These are phyloP conservation scores for Chalciporus pseudorubinellus DNA, from an alignment of 768 basidiomycete genomes.

Conservation along the genomic window DNA sequence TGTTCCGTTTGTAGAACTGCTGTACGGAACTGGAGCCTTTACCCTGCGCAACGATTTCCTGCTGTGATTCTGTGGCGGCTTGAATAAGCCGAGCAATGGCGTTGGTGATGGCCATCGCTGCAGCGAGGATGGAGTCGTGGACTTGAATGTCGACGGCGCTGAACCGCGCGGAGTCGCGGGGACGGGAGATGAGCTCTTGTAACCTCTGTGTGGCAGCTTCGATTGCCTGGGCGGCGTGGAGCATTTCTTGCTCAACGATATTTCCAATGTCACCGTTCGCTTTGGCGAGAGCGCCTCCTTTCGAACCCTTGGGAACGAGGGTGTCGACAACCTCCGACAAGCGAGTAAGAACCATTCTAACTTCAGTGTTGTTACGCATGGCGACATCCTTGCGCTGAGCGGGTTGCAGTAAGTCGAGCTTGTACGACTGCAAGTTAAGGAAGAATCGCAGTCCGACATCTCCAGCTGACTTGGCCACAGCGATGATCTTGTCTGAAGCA, in stretches of 20 bases:
- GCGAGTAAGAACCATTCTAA: constrained; percentile 75
- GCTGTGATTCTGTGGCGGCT: constrained; percentile 96
- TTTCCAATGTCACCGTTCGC: constrained; percentile 94
- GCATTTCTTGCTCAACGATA: constrained; percentile 96
- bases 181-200: constrained; percentile 88
- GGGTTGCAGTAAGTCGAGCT: constrained; percentile 76
- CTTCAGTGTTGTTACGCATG: constrained; percentile 85
- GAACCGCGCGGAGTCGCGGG: constrained; percentile 82
- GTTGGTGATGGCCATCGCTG: constrained; percentile 92
- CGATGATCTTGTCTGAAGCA: constrained; percentile 85
- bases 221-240: constrained; percentile 87
- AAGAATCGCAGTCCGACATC: constrained; percentile 90
- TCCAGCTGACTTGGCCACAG: constrained; percentile 80
- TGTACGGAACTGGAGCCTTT: constrained; percentile 88
- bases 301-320: constrained; percentile 80
- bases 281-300: constrained; percentile 63
- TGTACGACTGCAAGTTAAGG: constrained; percentile 94
- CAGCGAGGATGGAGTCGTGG: constrained; percentile 93
- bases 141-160: constrained; percentile 93
- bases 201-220: constrained; percentile 88
- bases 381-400: constrained; percentile 80
- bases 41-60: constrained; percentile 96
- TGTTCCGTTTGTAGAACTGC: constrained; percentile 99
- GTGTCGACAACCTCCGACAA: constrained; percentile 86
- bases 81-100: constrained; percentile 94